Base-by-base conservation (phyloP, 2,329 filamentous ascomycete species). In the Diaporthe citrichinensis region DNA sequence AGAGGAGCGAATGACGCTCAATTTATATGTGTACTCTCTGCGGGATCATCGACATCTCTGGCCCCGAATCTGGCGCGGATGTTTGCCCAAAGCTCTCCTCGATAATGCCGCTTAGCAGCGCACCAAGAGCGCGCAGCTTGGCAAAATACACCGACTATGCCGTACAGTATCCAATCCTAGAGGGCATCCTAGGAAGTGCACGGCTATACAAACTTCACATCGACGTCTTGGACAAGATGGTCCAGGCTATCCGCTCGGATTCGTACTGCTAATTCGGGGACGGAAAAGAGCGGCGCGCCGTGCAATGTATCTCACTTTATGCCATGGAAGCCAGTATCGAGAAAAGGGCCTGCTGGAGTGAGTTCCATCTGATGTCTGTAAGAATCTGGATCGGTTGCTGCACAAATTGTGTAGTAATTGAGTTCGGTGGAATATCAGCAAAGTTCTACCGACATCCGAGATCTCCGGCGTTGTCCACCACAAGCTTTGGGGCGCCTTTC, bases 361-460 rank as follows among this genome's bases (percentile, higher is more conserved):
- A 36, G 17, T 67, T 67, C 28, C 62, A 36, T 51, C 62, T 67
- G 44, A 67, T 67, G 44, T 51, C 20, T 67, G n/a, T 25, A 1
- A 17, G 44, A 36, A 15, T 51, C 62, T 44, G 31, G 44, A 51
- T 51, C 5, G 62, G 23, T 15, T 49, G 62, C 28, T 49, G 20
- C 31, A 15, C 28, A n/a, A 51, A 4, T 4, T 67, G 44, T 10
- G 28, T 3, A n/a, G 44, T 36, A 65, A 51, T 44, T 67, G 44
- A 51, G 62, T 67, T 67, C 4, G 25, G 44, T 25, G 28, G 31
- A 36, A 67, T 14, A 51, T 36, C 62, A 51, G 62, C 62, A 67
- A 17, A 67, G 44, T 67, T 67, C 62, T 23, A 49, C 62, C 62
- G 44, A 67, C 44, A 67, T 67, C 62, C 62, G 62, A 67, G 20